A percentile compares a stretch with the other conserved stretches of the same genome.
These are phyloP conservation scores for Calocera viscosa DNA, from an alignment of 768 basidiomycete species.

Conservation along the genomic window DNA sequence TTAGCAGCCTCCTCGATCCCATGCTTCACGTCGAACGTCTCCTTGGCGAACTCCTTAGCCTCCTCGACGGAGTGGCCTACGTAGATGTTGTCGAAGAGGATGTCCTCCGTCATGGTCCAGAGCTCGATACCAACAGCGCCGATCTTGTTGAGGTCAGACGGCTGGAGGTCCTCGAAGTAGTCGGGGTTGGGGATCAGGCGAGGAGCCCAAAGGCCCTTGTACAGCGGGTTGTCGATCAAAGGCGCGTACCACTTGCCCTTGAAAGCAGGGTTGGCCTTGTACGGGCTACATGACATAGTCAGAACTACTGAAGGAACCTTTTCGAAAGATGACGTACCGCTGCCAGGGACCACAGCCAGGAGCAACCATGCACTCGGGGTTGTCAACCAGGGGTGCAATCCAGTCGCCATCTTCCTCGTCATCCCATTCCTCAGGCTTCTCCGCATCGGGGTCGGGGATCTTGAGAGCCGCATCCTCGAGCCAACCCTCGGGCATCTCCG, in stretches of 20 bases:
- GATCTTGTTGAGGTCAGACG: conserved; percentile 79
- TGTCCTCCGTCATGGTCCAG: conserved; percentile 98
- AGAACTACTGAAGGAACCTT: conserved; percentile 9
- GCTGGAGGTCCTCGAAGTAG: conserved; percentile 78
- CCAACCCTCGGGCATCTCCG: conserved; percentile 85
- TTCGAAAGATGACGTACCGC: conserved; percentile 35
- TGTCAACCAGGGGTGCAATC: conserved; percentile 78
- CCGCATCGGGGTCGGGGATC: conserved; percentile 81
- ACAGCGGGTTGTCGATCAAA: conserved; percentile 90
- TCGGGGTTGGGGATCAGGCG: conserved; percentile 81
- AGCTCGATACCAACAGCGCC: conserved; percentile 95
- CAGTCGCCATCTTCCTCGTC: conserved; percentile 99
- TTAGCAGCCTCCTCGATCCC: conserved; percentile 51
- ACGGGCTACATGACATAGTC: conserved; percentile 38
- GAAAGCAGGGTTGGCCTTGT: conserved; percentile 84
- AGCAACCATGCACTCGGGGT: conserved; percentile 81
- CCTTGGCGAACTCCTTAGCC: conserved; percentile 66
- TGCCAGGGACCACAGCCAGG: conserved; percentile 95
- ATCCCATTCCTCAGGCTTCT: conserved; percentile 99
- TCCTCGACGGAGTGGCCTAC: conserved; percentile 80
- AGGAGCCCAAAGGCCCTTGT: conserved; percentile 91
- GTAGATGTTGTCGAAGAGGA: conserved; percentile 89
- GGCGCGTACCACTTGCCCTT: conserved; percentile 98
- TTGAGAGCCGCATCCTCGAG: conserved; percentile 71
- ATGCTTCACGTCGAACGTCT: conserved; percentile 89